Base-by-base conservation (phyloP, 306 rosid species). In the Dryas alaskensis region DNA sequence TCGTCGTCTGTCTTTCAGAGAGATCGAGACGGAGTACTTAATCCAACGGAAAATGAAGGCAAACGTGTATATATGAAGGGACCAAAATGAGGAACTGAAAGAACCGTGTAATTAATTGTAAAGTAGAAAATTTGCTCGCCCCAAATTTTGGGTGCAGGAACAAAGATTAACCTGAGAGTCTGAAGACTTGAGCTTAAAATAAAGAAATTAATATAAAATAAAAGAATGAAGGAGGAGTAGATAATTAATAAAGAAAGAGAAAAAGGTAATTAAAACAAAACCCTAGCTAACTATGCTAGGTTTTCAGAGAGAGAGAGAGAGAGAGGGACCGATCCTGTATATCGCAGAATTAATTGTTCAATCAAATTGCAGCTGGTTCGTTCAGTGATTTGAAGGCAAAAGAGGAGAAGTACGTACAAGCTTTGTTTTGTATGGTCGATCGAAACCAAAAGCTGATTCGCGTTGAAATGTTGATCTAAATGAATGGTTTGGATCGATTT, bases 231-330 rank as follows among this genome's bases (percentile, higher is more conserved):
- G 22, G 22, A 22, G 22, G 22, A 22, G 22, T 22, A 22, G 22
- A 22, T 22, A 22, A 22, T 22, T 22, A 22, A 22, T 22, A 22
- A 64, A 43, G 14, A 16, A 43, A 9, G 39, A 22, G 53, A 65
- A 65, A 6, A 45, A 10, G 70, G n/a, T 65, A 65, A 22, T 22
- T 22, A 22, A 17, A 12, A 40, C 27, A 50, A 64, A 64, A 64
- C 78, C 78, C 78, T 74, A 74, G 52, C 43, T 52, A 27, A 27
- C 10, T 17, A 14, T 55, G 77, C 52, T 73, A 62, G 69, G 42
- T 44, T 62, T 37, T 39, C 10, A 11, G 6, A 39, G 13, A 49
- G 25, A 4, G 8, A 17, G 8, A 17, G 43, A 14, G 9, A 39
- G 39, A 69, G 11, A 52, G 25, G 50, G 64, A 55, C 13, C 42